Percentiles rank a stretch among this genome's conserved stretches.
These are phyloP conservation scores for Kwoniella sp. DNA, from an alignment of 768 basidiomycete species.

Conservation along the genomic window DNA sequence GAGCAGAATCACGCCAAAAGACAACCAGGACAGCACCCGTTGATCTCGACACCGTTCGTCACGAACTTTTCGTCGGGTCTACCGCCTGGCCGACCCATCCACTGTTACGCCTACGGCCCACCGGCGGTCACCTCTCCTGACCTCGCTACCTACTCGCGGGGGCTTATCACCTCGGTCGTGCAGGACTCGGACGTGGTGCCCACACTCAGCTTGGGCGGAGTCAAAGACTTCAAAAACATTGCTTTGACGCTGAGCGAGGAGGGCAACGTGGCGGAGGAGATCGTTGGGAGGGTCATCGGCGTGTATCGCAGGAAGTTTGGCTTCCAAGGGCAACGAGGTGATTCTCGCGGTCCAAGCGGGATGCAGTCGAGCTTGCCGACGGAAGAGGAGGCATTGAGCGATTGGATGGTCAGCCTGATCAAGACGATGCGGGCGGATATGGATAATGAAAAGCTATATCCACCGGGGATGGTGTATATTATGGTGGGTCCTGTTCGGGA, in stretches of 20 bases:
- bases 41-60: conserved; percentile 47
- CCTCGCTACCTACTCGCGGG: conserved; percentile 44
- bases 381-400: conserved; percentile 27
- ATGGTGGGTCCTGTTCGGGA: conserved; percentile 34
- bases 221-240: conserved; percentile 50
- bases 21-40: conserved; percentile 21
- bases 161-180: conserved; percentile 48
- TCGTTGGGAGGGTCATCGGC: conserved; percentile 46
- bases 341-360: neutral
- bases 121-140: conserved; percentile 50
- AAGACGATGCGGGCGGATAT: conserved; percentile 51
- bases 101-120: conserved; percentile 49
- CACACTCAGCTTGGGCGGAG: conserved; percentile 40
- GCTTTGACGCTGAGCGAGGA: conserved; percentile 50
- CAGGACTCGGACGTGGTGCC: conserved; percentile 49
- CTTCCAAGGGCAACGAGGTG: neutral
- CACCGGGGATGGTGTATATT: conserved; percentile 45
- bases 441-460: conserved; percentile 51
- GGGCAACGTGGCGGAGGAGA: conserved; percentile 49
- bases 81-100: conserved; percentile 50
- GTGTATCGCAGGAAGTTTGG: conserved; percentile 4
- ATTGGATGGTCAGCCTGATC: conserved; percentile 49
- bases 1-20: conserved; percentile 9
- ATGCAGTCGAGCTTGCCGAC: neutral
- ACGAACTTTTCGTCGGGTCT: conserved; percentile 46